Evolutionary conservation across 345 rosid species (phyloP).

Genomic region (Viola odorata): DNA sequence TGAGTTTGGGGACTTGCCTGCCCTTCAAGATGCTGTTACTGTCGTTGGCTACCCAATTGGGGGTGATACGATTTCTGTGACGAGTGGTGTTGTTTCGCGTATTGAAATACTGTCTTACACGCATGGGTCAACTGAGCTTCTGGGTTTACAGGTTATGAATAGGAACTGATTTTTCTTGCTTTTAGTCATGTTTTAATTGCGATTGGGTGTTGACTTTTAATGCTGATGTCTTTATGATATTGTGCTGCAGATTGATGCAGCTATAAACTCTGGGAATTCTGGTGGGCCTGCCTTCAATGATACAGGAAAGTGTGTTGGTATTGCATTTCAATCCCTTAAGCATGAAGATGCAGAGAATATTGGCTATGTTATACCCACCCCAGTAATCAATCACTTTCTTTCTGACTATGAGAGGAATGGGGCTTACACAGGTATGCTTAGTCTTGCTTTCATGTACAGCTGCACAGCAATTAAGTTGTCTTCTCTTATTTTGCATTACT

Average conservation of each 20-base stretch:
- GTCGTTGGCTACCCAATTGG: conserved; percentile 97
- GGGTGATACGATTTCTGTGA: conserved; percentile 94
- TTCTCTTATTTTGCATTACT: no score
- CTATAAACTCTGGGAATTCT: conserved; percentile 94
- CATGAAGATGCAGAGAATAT: conserved; percentile 94
- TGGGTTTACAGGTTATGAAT: conserved; percentile 71
- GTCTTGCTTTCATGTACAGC: neutral
- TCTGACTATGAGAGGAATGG: conserved; percentile 86
- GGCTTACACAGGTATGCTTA: conserved; percentile 59
- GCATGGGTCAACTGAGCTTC: conserved; percentile 90
- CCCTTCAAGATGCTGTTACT: conserved; percentile 93
- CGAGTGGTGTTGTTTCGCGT: conserved; percentile 92
- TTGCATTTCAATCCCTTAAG: conserved; percentile 95
- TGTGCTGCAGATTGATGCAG: conserved; percentile 78
- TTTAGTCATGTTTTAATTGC: neutral
- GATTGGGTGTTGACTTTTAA: neutral
- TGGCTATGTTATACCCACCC: conserved; percentile 94
- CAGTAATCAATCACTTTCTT: conserved; percentile 81
- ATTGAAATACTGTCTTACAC: conserved; percentile 86
- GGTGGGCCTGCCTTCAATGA: conserved; percentile 98
- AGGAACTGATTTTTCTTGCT: neutral
- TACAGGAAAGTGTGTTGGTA: conserved; percentile 83
- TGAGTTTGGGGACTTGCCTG: conserved; percentile 89
- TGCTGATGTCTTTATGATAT: conserved; percentile 1
- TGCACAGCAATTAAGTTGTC: no score